Conservation (phyloP, 768 basidiomycete species). For the Phlegmacium glaucopus region DNA sequence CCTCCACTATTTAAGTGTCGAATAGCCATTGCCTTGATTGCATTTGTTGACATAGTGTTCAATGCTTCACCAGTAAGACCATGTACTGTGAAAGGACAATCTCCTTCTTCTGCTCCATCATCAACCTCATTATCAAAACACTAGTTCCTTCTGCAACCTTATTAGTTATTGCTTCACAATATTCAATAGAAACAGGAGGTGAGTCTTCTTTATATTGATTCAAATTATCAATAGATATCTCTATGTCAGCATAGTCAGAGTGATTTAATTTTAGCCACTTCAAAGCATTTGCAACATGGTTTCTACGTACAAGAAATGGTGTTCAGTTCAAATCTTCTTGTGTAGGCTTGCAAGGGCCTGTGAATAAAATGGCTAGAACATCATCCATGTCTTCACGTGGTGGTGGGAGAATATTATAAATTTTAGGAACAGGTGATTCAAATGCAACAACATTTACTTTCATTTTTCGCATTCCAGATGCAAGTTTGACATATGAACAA, state of each 20-base stretch:
- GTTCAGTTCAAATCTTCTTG: slow-evolving; percentile 9
- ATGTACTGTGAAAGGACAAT: slow-evolving; percentile 36
- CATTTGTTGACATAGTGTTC: too few species aligned
- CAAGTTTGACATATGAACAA: slow-evolving; percentile 25
- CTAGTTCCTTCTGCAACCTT: slow-evolving; percentile 1
- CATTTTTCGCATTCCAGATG: slow-evolving; percentile 30
- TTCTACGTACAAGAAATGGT: too few species aligned
- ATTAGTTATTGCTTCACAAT: slow-evolving; percentile 6
- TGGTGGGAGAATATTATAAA: too few species aligned
- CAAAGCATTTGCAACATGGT: too few species aligned
- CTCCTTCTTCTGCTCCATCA: slow-evolving; percentile 21
- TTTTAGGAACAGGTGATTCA: slow-evolving; percentile 24
- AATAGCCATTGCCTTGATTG: too few species aligned
- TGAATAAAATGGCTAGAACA: slow-evolving; percentile 11
- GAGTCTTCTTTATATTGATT: slow-evolving; percentile 16
- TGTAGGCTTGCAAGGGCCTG: slow-evolving; percentile 3
- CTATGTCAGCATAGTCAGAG: slow-evolving; percentile 25
- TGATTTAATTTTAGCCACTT: slow-evolving; percentile 16
- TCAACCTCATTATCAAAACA: slow-evolving; percentile 12
- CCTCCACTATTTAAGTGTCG: too few species aligned
- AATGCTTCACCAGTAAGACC: slow-evolving; percentile 32
- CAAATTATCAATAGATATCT: slow-evolving; percentile 23
- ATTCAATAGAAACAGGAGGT: slow-evolving; percentile 23
- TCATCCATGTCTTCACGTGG: slow-evolving; percentile 25
- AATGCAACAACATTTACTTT: slow-evolving; percentile 30